A percentile compares a stretch with the other conserved stretches of the same genome.
Conservation (phyloP, 257 asterid species). For the Cordia subcordata region DNA sequence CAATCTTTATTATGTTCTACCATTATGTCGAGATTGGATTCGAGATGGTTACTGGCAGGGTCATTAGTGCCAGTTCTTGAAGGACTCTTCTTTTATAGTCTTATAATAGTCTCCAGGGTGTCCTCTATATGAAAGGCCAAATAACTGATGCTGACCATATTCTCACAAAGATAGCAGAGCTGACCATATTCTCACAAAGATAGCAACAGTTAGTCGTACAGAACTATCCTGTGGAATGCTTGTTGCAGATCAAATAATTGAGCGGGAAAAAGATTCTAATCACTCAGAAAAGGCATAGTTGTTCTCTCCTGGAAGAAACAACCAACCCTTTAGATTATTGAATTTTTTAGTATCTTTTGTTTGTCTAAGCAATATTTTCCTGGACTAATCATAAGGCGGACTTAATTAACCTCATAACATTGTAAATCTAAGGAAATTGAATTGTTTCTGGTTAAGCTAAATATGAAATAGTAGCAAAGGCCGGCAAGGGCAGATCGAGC, state of each 20-base stretch:
- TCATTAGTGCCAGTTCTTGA: conserved; percentile 60
- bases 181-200: conserved; percentile 41
- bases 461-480: too few species aligned
- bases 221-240: conserved; percentile 57
- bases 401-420: too few species aligned
- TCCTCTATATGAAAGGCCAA: conserved; percentile 39
- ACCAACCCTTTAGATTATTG: too few species aligned
- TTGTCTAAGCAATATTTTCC: too few species aligned
- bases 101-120: conserved; percentile 62
- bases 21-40: conserved; percentile 57
- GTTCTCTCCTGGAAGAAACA: conserved; percentile 20
- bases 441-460: too few species aligned
- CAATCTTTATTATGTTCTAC: conserved; percentile 6
- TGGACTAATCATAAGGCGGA: too few species aligned
- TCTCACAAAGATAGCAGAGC: too few species aligned
- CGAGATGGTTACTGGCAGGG: conserved; percentile 78
- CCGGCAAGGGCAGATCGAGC: too few species aligned
- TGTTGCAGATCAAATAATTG: conserved; percentile 29
- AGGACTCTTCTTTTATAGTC: conserved; percentile 44
- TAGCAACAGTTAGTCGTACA: conserved; percentile 38
- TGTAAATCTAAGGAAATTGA: too few species aligned
- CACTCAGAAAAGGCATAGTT: conserved; percentile 21
- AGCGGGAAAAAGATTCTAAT: conserved; percentile 22
- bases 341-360: too few species aligned
- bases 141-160: conserved; percentile 45